A percentile compares a stretch with the other conserved stretches of the same genome.
Evolutionary conservation across 768 basidiomycete genomes (phyloP).

Genomic region (Botryobasidium botryosum): DNA sequence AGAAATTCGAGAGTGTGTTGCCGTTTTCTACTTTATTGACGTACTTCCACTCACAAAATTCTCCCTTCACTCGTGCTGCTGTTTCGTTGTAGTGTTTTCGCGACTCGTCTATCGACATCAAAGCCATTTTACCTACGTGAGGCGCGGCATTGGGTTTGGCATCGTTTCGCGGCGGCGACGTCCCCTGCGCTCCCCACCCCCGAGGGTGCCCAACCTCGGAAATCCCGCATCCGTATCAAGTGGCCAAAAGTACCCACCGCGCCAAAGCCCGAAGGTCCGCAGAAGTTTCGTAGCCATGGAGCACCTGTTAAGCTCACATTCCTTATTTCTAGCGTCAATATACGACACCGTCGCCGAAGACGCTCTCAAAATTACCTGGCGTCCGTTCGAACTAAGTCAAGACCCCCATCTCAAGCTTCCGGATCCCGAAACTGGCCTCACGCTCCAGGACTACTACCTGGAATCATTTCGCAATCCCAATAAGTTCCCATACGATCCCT

Average conservation of each 20-base stretch:
- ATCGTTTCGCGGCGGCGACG: conserved; percentile 50
- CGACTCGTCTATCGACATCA: conserved; percentile 47
- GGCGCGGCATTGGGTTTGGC: conserved; percentile 48
- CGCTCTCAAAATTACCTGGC: conserved; percentile 55
- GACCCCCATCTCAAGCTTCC: too few relatives aligned
- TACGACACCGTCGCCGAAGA: conserved; percentile 50
- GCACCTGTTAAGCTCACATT: too few relatives aligned
- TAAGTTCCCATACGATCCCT: conserved; percentile 24
- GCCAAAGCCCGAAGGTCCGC: not conserved
- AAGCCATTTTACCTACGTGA: conserved; percentile 40
- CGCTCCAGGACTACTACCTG: conserved; percentile 39
- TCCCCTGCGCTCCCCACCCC: conserved; percentile 23
- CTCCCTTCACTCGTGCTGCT: not conserved
- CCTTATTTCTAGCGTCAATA: conserved; percentile 26
- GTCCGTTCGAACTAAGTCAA: conserved; percentile 35
- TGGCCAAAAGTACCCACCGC: conserved; percentile 39
- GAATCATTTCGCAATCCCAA: not conserved
- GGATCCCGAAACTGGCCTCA: conserved; percentile 22
- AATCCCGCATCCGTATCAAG: conserved; percentile 32
- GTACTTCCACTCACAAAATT: conserved; percentile 3
- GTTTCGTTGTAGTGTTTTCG: conserved; percentile 44
- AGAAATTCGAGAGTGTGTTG: conserved; percentile 17
- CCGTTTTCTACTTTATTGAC: not conserved
- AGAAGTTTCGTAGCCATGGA: too few relatives aligned
- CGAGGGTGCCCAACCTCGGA: conserved; percentile 19